Percentiles rank a stretch among this genome's conserved stretches.
phyloP scores from a whole-genome alignment of 352 stramenopile species.

The Plasmopara muralis region DNA sequence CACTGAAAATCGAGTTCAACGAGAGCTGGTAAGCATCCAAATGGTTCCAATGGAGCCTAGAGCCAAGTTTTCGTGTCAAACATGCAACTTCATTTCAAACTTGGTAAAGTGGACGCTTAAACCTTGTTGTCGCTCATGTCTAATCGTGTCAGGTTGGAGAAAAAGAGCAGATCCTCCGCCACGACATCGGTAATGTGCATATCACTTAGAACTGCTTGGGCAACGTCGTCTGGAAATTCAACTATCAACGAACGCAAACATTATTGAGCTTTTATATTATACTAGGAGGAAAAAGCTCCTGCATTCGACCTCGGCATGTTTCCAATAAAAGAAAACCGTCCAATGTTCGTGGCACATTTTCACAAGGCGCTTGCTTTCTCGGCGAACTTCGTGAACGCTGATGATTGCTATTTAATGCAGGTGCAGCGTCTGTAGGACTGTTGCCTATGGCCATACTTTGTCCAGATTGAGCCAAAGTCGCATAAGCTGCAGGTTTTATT shows the following conservation, averaged over 20 bases:
- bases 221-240: slow-evolving; percentile 76
- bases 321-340: slow-evolving; percentile 78
- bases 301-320: slow-evolving; percentile 46
- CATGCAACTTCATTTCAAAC: not conserved
- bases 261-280: not conserved
- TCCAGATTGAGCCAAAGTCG: slow-evolving; percentile 23
- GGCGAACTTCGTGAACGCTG: slow-evolving; percentile 8
- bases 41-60: slow-evolving; percentile 53
- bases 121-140: slow-evolving; percentile 85
- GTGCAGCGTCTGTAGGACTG: slow-evolving; percentile 1
- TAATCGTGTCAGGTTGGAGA: slow-evolving; percentile 57
- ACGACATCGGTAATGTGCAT: slow-evolving; percentile 57
- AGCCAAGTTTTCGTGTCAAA: not conserved
- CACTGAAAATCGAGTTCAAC: slow-evolving; percentile 76
- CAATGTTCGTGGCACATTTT: slow-evolving; percentile 39
- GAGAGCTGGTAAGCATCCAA: slow-evolving; percentile 55
- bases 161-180: slow-evolving; percentile 73
- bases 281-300: not conserved
- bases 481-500: slow-evolving; percentile 20
- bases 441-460: slow-evolving; percentile 27
- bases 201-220: slow-evolving; percentile 51
- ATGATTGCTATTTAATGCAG: slow-evolving; percentile 9
- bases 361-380: slow-evolving; percentile 18
- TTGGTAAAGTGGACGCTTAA: not conserved
- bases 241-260: slow-evolving; percentile 23